phyloP scores from a whole-genome alignment of 805 yeast species.

The Yarrowia alimentaria region DNA sequence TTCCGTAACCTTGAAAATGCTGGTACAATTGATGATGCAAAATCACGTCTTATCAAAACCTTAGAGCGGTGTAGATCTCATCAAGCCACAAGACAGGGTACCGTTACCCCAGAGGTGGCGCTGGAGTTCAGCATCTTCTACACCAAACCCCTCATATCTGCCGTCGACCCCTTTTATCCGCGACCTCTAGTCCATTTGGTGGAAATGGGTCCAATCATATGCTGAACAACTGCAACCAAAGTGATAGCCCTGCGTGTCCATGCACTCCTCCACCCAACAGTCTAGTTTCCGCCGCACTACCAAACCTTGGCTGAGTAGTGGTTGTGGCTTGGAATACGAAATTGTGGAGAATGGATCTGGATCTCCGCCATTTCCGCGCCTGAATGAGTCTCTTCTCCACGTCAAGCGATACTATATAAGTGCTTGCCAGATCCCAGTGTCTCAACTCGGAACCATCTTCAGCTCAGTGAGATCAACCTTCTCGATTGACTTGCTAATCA shows the following conservation, averaged over 20 bases:
- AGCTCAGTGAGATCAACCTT: too few species aligned
- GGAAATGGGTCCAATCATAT: too few species aligned
- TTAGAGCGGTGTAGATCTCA: constrained; percentile 3
- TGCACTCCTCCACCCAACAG: constrained; percentile 13
- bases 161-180: too few species aligned
- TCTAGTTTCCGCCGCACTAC: not conserved
- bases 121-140: too few species aligned
- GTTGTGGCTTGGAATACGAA: constrained; percentile 18
- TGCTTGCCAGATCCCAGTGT: too few species aligned
- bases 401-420: not conserved
- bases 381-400: too few species aligned
- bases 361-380: constrained; percentile 23
- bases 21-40: constrained; percentile 8
- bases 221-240: too few species aligned
- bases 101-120: too few species aligned
- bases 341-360: constrained; percentile 7
- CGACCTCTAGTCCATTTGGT: too few species aligned
- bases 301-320: not conserved
- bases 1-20: constrained; percentile 9
- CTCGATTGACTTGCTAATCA: constrained; percentile 5
- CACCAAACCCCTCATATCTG: too few species aligned
- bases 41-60: constrained; percentile 22
- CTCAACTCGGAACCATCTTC: too few species aligned
- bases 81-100: constrained; percentile 8
- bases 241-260: not conserved